Conservation (phyloP, 306 rosid species). For the Cajanus cajan region DNA sequence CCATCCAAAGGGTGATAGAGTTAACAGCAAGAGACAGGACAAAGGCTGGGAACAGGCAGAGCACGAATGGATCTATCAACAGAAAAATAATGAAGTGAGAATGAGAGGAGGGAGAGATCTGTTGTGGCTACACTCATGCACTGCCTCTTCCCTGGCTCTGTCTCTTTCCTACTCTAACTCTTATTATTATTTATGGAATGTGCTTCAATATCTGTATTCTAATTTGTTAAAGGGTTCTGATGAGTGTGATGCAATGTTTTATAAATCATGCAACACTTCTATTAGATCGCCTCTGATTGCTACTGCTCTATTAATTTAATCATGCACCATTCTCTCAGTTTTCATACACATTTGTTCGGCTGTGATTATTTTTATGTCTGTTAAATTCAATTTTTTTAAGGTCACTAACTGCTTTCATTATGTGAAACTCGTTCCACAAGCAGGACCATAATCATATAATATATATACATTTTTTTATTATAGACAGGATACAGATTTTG, state of each 20-base stretch:
- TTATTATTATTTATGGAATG: background rate
- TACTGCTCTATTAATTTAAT: background rate
- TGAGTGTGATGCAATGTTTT: background rate
- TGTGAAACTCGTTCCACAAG: background rate
- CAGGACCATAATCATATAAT: background rate
- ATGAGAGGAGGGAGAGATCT: background rate
- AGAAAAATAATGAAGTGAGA: constrained; percentile 10
- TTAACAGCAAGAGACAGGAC: constrained; percentile 1
- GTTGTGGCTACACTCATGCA: constrained; percentile 83
- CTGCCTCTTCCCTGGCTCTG: constrained; percentile 99
- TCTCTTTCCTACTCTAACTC: constrained; percentile 13
- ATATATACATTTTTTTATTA: background rate
- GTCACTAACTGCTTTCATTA: background rate
- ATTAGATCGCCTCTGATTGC: background rate
- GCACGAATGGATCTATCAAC: constrained; percentile 77
- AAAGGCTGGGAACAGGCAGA: constrained; percentile 69
- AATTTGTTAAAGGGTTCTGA: background rate
- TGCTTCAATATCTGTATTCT: background rate
- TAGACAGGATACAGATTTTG: background rate
- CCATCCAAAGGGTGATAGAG: background rate
- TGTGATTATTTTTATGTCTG: background rate
- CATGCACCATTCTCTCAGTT: background rate
- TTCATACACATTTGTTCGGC: background rate
- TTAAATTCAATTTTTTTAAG: background rate
- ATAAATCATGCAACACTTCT: background rate